Evolutionary conservation across 2,329 filamentous ascomycete genomes (phyloP).

Genomic region (Amylocarpus encephaloides): DNA sequence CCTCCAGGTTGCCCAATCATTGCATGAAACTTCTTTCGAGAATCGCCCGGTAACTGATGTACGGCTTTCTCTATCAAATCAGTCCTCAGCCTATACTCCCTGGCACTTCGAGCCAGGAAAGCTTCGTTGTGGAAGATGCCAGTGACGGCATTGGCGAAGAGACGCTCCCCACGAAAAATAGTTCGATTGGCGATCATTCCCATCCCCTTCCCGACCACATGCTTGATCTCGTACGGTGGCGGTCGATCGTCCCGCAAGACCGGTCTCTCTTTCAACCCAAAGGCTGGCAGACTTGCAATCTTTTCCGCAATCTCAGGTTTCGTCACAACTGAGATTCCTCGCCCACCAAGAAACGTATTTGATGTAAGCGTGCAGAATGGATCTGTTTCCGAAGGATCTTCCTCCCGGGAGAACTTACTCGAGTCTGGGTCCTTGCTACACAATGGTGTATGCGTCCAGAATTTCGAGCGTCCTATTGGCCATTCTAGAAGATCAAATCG

Average conservation of each 20-base stretch:
- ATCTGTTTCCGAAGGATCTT: not conserved
- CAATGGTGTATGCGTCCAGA: conserved; percentile 2
- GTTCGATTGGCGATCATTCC: conserved; percentile 18
- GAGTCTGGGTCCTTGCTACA: not conserved
- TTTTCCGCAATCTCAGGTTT: conserved; percentile 13
- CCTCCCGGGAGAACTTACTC: conserved; percentile 12
- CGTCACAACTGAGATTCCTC: conserved; percentile 17
- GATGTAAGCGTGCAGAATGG: conserved; percentile 15
- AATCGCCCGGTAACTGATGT: conserved; percentile 12
- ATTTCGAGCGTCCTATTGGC: not conserved
- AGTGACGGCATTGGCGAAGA: conserved; percentile 15
- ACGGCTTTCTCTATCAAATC: conserved; percentile 10
- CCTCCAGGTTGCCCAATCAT: conserved; percentile 11
- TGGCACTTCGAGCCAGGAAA: conserved; percentile 2
- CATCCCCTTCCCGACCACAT: conserved; percentile 15
- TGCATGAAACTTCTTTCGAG: conserved; percentile 6
- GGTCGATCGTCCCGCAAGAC: not conserved
- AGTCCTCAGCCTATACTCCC: conserved; percentile 4
- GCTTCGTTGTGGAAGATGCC: conserved; percentile 18
- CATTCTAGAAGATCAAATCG: conserved; percentile 1
- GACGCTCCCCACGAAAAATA: conserved; percentile 12
- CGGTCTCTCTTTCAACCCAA: conserved; percentile 4
- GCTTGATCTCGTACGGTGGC: conserved; percentile 10
- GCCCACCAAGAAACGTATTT: conserved; percentile 1
- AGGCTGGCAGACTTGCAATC: conserved; percentile 8